These are phyloP conservation scores for Alternaria arbusti DNA, from an alignment of 2,329 filamentous ascomycete species.

Conservation along the genomic window DNA sequence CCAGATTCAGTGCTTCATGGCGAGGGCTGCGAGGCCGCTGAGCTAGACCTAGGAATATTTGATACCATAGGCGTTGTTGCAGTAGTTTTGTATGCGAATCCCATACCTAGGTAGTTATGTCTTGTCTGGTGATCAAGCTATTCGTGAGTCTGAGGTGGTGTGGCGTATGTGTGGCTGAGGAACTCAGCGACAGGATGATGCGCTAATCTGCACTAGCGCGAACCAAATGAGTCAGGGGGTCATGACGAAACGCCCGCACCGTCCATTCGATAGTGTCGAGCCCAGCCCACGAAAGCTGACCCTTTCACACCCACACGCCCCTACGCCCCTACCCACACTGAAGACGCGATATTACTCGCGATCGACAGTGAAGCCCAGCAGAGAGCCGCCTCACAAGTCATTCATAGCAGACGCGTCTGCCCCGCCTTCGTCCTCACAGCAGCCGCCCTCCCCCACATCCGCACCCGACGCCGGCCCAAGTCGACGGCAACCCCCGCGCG, in stretches of 20 bases:
- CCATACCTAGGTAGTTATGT: neutral
- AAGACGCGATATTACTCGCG: constrained; percentile 12
- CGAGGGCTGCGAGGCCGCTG: neutral
- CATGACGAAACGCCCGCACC: constrained; percentile 11
- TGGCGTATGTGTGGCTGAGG: neutral
- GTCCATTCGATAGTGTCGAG: neutral
- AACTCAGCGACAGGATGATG: neutral
- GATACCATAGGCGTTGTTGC: neutral
- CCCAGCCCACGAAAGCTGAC: constrained; percentile 7
- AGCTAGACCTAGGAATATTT: neutral
- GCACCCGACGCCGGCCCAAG: constrained; percentile 15
- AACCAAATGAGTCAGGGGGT: constrained; percentile 14
- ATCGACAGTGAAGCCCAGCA: constrained; percentile 7
- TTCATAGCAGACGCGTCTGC: constrained; percentile 20
- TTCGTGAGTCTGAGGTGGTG: neutral
- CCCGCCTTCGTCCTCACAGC: constrained; percentile 13
- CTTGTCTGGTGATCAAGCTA: neutral
- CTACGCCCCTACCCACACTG: constrained; percentile 13
- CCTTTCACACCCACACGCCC: constrained; percentile 9
- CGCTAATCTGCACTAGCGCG: neutral
- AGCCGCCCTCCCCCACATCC: constrained; percentile 20
- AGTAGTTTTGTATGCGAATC: neutral
- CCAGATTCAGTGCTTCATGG: neutral
- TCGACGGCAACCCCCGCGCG: constrained; percentile 7
- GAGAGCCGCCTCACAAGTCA: constrained; percentile 13